These are phyloP conservation scores for Chiua virens DNA, from an alignment of 768 basidiomycete genomes.

Conservation along the genomic window DNA sequence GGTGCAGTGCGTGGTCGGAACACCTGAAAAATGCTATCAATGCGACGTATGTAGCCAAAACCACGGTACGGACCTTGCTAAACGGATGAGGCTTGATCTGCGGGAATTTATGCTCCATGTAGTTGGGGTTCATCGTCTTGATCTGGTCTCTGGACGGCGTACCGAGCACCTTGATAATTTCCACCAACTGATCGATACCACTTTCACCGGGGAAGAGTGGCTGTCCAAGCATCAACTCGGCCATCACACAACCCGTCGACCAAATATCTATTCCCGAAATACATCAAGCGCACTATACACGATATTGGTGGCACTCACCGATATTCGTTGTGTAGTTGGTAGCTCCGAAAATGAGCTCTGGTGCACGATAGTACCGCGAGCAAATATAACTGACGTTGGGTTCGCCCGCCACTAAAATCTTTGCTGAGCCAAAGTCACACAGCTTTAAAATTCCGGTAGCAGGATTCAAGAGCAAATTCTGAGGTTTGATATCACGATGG, in stretches of 20 bases:
- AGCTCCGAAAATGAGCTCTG: constrained; percentile 98
- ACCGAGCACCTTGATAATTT: constrained; percentile 99
- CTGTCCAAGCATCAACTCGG: constrained; percentile 98
- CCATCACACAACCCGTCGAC: constrained; percentile 99
- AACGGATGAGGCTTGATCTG: constrained; percentile 99
- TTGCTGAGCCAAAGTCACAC: constrained; percentile 98
- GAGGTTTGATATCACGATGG: constrained; percentile 99
- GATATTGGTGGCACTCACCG: constrained; percentile 53
- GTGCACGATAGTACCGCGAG: constrained; percentile 98
- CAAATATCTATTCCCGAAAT: constrained; percentile 73
- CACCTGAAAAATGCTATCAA: constrained; percentile 54
- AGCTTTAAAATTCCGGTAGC: constrained; percentile 95
- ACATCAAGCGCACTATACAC: constrained; percentile 2
- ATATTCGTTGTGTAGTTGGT: constrained; percentile 99
- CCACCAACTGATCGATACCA: constrained; percentile 98
- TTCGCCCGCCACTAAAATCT: constrained; percentile 96
- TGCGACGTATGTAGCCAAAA: constrained; percentile 4
- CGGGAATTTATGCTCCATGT: constrained; percentile 99
- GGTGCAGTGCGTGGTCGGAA: constrained; percentile 96
- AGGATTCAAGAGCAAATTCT: constrained; percentile 97
- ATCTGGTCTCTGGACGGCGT: constrained; percentile 99
- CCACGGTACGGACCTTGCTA: constrained; percentile 65
- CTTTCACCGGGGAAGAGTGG: constrained; percentile 99
- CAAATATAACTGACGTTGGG: constrained; percentile 99
- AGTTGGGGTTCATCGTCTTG: constrained; percentile 99